Evolutionary conservation across 768 basidiomycete species (phyloP).

Genomic region (Trametes cubensis): DNA sequence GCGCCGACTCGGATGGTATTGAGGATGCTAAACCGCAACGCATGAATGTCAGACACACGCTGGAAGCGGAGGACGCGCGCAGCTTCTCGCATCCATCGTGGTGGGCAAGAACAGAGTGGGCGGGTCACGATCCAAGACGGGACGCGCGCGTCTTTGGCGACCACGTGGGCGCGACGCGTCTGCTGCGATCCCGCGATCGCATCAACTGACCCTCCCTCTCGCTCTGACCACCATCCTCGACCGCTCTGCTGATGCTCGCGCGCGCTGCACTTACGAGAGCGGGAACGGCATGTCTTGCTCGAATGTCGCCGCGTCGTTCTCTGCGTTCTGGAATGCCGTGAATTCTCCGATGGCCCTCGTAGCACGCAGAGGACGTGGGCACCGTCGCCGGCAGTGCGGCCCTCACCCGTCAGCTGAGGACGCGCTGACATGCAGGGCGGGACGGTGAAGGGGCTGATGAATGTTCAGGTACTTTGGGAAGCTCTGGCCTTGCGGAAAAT

Average conservation of each 20-base stretch:
- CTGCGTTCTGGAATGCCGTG: constrained; percentile 13
- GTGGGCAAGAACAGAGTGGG: background rate
- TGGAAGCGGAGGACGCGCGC: too few relatives aligned
- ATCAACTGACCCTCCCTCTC: constrained; percentile 8
- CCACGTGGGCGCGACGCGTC: constrained; percentile 8
- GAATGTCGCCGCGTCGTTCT: background rate
- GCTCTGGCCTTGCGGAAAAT: background rate
- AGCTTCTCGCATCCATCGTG: too few relatives aligned
- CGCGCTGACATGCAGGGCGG: background rate
- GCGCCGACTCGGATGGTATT: background rate
- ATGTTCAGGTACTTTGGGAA: background rate
- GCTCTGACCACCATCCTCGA: constrained; percentile 1
- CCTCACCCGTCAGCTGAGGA: constrained; percentile 14
- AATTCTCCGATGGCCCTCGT: constrained; percentile 7
- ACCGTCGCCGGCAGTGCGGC: constrained; percentile 9
- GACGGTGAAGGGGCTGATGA: background rate
- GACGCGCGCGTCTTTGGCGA: background rate
- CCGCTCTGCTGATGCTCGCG: background rate
- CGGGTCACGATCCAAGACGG: background rate
- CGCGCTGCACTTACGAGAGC: constrained; percentile 7
- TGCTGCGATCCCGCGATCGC: background rate
- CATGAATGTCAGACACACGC: background rate
- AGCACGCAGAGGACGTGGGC: constrained; percentile 3
- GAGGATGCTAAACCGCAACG: background rate
- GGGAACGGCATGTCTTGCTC: background rate